Evolutionary conservation across 1,284 basidiomycete genomes (phyloP).

Genomic region (Kwoniella shivajii): DNA sequence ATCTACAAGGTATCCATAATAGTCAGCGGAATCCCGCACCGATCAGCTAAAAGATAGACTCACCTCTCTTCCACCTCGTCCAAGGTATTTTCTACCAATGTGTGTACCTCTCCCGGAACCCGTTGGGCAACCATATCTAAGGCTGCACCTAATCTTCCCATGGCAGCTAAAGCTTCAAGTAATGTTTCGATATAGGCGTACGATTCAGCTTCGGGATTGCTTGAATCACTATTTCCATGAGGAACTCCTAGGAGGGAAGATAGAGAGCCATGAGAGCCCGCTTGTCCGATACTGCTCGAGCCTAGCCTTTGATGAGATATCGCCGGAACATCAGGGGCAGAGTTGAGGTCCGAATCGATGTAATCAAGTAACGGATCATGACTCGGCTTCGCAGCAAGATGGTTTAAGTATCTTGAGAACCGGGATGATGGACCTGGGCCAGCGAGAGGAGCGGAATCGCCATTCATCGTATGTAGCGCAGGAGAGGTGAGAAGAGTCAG

Average conservation of each 20-base stretch:
- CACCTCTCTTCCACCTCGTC: conserved; percentile 88
- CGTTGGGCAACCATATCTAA: conserved; percentile 85
- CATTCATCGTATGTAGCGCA: conserved; percentile 5
- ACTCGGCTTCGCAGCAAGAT: conserved; percentile 68
- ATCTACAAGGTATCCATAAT: not conserved
- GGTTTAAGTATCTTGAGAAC: conserved; percentile 66
- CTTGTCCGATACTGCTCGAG: conserved; percentile 18
- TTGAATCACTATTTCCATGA: conserved; percentile 9
- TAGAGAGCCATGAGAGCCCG: conserved; percentile 24
- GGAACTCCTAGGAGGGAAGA: conserved; percentile 17
- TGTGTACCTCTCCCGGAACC: conserved; percentile 79
- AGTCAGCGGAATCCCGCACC: not conserved
- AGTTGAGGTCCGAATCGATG: conserved; percentile 53
- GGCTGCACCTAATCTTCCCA: conserved; percentile 84
- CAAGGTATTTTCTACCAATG: conserved; percentile 81
- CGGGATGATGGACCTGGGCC: conserved; percentile 31
- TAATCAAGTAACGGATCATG: conserved; percentile 77
- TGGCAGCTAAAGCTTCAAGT: conserved; percentile 84
- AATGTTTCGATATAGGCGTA: conserved; percentile 94
- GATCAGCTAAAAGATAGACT: conserved; percentile 1
- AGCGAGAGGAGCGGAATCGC: not conserved
- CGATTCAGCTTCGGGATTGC: conserved; percentile 87
- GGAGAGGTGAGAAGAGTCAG: conserved; percentile 3
- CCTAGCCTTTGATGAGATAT: conserved; percentile 14
- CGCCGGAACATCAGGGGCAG: conserved; percentile 14